Percentiles rank a stretch among this genome's conserved stretches.
Conservation (phyloP, 2,329 filamentous ascomycete genomes). For the Penicillium sp. region DNA sequence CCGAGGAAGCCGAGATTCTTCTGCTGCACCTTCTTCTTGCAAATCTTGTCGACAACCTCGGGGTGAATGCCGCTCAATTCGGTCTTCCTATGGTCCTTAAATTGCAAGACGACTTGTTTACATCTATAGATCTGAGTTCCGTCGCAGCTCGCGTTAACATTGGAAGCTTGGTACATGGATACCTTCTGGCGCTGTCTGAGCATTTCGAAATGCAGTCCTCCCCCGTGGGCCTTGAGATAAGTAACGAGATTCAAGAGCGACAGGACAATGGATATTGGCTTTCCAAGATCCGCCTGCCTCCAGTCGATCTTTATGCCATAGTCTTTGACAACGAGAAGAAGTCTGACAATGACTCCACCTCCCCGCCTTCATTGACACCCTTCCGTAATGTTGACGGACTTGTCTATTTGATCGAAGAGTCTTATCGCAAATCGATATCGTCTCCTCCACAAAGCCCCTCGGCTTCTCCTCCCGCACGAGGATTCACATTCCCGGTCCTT, state of each 20-base stretch:
- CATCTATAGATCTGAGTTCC: slow-evolving; percentile 28
- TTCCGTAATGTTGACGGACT: slow-evolving; percentile 73
- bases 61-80: slow-evolving; percentile 75
- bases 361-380: slow-evolving; percentile 59
- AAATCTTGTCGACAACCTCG: slow-evolving; percentile 72
- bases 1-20: slow-evolving; percentile 71
- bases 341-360: slow-evolving; percentile 41
- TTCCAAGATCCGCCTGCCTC: slow-evolving; percentile 69
- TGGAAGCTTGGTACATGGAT: slow-evolving; percentile 82
- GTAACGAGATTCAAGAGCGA: slow-evolving; percentile 72
- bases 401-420: slow-evolving; percentile 70
- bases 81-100: slow-evolving; percentile 87
- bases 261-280: slow-evolving; percentile 77
- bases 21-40: slow-evolving; percentile 74
- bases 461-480: slow-evolving; percentile 68
- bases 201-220: slow-evolving; percentile 74
- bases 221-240: slow-evolving; percentile 67
- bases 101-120: slow-evolving; percentile 75
- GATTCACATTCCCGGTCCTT: slow-evolving; percentile 62
- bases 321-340: slow-evolving; percentile 49
- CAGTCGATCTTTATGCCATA: slow-evolving; percentile 63
- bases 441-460: slow-evolving; percentile 71
- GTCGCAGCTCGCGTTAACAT: slow-evolving; percentile 73
- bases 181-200: slow-evolving; percentile 77
- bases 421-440: slow-evolving; percentile 62